Evolutionary conservation across 2,329 filamentous ascomycete genomes (phyloP), one percentile per base, ranked within the genome.

Genomic region (Chalaropsis thielavioides): DNA sequence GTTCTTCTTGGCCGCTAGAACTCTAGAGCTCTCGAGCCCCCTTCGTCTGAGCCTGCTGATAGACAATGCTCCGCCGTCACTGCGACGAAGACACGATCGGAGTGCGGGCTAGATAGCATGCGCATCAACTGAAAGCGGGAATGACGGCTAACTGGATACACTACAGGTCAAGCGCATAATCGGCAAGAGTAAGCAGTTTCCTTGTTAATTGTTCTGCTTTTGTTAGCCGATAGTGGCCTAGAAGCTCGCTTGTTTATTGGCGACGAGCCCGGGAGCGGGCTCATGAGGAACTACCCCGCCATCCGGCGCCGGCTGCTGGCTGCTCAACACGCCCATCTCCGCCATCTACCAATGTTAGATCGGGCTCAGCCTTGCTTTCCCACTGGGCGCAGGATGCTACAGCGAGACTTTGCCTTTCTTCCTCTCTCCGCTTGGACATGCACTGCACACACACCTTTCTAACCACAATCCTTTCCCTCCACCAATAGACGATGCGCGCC

Each of bases 161-260:
- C 19, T 56, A 15, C 54, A 83, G 76, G 85, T 91, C 72, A 95
- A 96, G 79, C 82, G 90, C 70, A 79, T 96, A 63, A 91, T 96
- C 70, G 86, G 89, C 61, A 84, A 88, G 72, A 84, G 68, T 68
- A 41, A 66, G 68, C 61, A 59, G 1, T 13, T 38, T 17, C 31
- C 17, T 58, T 58, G 15, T 27, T 6, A 13, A 35, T 31, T 15
- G 6, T n/a, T 11, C 51, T 15, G n/a, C 31, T 6, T n/a, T 56
- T 35, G 11, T 56, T 56, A 19, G 27, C 8, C 19, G 46, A 19
- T 49, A 19, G 46, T 19, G 3, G 31, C 31, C 31, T 31, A 31
- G 31, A 6, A 31, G 31, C 31, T 31, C 6, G 31, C 31, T 31
- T 31, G 31, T 31, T 31, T 6, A 31, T 3, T 6, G 31, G 31